Percentiles rank a stretch among this genome's conserved stretches.
phyloP scores from a whole-genome alignment of 202 grass and related monocot genomes.

The Hordeum pubiflorum region DNA sequence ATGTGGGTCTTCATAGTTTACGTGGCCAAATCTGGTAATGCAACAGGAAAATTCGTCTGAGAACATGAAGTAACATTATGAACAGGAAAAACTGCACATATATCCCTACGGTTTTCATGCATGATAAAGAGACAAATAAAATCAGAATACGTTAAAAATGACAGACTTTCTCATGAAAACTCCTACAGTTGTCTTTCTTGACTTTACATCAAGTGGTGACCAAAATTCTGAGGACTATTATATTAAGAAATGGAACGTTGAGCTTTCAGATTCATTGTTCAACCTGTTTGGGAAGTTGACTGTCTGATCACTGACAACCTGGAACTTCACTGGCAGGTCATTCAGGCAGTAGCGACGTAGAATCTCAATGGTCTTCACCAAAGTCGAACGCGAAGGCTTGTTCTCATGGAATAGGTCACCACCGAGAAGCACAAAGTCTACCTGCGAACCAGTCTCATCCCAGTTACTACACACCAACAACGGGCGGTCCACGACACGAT shows the following conservation, averaged over 20 bases:
- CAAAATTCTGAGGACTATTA: background rate
- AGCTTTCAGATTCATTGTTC: background rate
- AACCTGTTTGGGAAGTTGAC: conserved; percentile 77
- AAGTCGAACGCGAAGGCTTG: conserved; percentile 61
- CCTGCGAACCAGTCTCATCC: conserved; percentile 15
- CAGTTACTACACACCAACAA: background rate
- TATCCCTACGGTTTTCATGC: background rate
- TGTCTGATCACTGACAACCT: conserved; percentile 76
- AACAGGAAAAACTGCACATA: too few relatives aligned
- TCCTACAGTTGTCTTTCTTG: too few relatives aligned
- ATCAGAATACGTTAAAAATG: background rate
- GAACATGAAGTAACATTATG: background rate
- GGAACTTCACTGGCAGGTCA: conserved; percentile 60
- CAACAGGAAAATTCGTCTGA: background rate
- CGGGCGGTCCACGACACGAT: background rate
- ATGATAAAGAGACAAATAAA: background rate
- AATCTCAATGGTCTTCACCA: conserved; percentile 68
- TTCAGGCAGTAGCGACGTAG: conserved; percentile 46
- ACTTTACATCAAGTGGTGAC: background rate
- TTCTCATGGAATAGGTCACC: conserved; percentile 82
- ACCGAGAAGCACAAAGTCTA: conserved; percentile 67
- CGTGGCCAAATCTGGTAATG: conserved; percentile 63
- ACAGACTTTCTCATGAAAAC: background rate
- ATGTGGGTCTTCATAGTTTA: conserved; percentile 81
- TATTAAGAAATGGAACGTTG: background rate